A percentile compares a stretch with the other conserved stretches of the same genome.
phyloP scores from a whole-genome alignment of 1,139 yeast species.

The Geotrichum reessii region DNA sequence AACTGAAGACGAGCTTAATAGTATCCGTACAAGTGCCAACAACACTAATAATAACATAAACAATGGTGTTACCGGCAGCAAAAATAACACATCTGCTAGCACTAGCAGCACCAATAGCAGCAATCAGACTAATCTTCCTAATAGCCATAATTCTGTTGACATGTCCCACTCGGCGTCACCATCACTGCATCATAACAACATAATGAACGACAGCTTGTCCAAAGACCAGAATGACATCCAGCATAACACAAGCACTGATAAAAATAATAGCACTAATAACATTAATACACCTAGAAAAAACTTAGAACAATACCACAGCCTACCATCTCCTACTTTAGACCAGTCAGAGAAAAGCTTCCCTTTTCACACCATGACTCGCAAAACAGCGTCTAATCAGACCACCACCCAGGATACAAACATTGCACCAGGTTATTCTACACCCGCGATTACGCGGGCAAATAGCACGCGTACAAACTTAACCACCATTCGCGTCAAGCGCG shows the following conservation, averaged over 20 bases:
- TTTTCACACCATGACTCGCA: background rate
- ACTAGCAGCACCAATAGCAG: background rate
- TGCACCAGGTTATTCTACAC: conserved; percentile 28
- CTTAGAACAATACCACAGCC: background rate
- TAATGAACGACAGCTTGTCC: background rate
- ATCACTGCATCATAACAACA: background rate
- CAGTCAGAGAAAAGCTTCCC: background rate
- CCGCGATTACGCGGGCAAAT: conserved; percentile 37
- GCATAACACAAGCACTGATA: background rate
- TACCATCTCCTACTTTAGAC: background rate
- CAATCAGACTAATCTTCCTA: background rate
- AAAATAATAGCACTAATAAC: no score
- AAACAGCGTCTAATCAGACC: background rate
- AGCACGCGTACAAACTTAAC: conserved; percentile 10
- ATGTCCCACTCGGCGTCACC: background rate
- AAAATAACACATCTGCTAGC: background rate
- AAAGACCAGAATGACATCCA: background rate
- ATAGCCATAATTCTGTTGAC: background rate
- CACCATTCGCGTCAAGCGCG: conserved; percentile 21
- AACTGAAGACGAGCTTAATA: conserved; percentile 12
- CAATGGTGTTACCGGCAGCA: conserved; percentile 8
- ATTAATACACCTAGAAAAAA: background rate
- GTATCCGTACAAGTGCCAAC: background rate
- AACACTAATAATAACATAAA: background rate
- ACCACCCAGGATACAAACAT: background rate